Evolutionary conservation across 2,329 filamentous ascomycete genomes (phyloP).

Genomic region (Purpureocillium takamizusanense): DNA sequence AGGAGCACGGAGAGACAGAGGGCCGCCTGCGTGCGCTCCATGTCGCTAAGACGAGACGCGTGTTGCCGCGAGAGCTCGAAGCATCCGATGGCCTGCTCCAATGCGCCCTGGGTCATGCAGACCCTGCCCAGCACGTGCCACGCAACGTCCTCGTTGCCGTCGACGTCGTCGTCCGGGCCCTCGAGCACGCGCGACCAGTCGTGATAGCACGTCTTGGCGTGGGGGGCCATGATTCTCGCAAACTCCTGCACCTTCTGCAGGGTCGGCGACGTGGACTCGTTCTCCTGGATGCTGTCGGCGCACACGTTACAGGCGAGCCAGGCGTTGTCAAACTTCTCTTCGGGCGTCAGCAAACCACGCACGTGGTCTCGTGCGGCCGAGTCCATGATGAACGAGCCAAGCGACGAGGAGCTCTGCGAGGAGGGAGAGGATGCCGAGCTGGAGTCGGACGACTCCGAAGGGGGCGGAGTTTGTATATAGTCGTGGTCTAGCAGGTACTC

Average conservation of each 20-base stretch:
- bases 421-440: slow-evolving; percentile 9
- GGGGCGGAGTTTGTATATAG: slow-evolving; percentile 12
- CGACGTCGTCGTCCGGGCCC: slow-evolving; percentile 10
- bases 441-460: slow-evolving; percentile 7
- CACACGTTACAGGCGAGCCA: slow-evolving; percentile 16
- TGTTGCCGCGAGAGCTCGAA: slow-evolving; percentile 13
- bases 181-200: slow-evolving; percentile 13
- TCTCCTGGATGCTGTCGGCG: slow-evolving; percentile 11
- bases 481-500: slow-evolving; percentile 15
- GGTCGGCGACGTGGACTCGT: slow-evolving; percentile 9
- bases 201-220: slow-evolving; percentile 16
- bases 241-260: slow-evolving; percentile 15
- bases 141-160: slow-evolving; percentile 19
- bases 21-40: slow-evolving; percentile 12
- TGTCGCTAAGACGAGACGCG: slow-evolving; percentile 5
- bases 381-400: slow-evolving; percentile 15
- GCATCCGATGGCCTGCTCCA: slow-evolving; percentile 15
- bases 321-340: slow-evolving; percentile 11
- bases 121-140: slow-evolving; percentile 24
- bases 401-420: slow-evolving; percentile 8
- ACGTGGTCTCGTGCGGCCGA: slow-evolving; percentile 11
- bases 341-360: slow-evolving; percentile 10
- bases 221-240: slow-evolving; percentile 15
- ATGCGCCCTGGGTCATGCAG: slow-evolving; percentile 16
- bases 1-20: slow-evolving; percentile 13